These are phyloP conservation scores for Symbiotaphrina buchneri DNA, from an alignment of 495 filamentous ascomycete genomes.

Conservation along the genomic window DNA sequence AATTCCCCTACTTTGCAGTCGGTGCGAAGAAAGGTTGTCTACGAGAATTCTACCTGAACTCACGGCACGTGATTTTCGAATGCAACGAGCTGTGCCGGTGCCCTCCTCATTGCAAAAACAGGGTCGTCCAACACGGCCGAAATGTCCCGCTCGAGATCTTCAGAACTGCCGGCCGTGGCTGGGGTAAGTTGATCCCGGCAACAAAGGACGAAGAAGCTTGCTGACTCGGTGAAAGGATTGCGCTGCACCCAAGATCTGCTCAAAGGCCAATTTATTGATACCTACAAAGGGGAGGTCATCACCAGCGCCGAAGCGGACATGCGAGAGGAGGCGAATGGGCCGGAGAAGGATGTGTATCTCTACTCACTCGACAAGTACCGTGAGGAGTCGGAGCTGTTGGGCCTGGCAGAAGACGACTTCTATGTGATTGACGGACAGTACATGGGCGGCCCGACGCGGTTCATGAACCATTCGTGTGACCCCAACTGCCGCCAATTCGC, in stretches of 20 bases:
- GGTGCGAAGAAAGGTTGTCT: constrained; percentile 19
- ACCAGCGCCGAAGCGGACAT: constrained; percentile 40
- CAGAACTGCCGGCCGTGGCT: constrained; percentile 52
- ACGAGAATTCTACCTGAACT: constrained; percentile 21
- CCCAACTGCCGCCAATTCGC: constrained; percentile 65
- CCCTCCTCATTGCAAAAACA: constrained; percentile 42
- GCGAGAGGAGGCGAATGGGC: constrained; percentile 26
- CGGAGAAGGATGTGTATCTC: constrained; percentile 44
- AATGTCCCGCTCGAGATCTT: constrained; percentile 63
- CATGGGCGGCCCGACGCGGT: constrained; percentile 32
- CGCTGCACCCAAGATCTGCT: constrained; percentile 41
- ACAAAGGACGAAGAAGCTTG: not conserved
- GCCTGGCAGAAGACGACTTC: constrained; percentile 8
- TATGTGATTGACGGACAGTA: constrained; percentile 37
- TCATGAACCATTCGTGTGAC: constrained; percentile 47
- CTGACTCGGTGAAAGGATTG: constrained; percentile 25
- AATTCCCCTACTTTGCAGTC: constrained; percentile 19
- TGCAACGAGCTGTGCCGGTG: constrained; percentile 60
- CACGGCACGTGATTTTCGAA: constrained; percentile 52
- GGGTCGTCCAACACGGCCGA: constrained; percentile 61
- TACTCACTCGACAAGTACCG: constrained; percentile 69
- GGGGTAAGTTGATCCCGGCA: constrained; percentile 29
- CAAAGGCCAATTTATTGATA: constrained; percentile 69
- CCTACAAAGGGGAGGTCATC: constrained; percentile 77
- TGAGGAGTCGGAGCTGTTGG: constrained; percentile 14